Percentiles rank a stretch among this genome's conserved stretches.
These are phyloP conservation scores for Puccinia horiana DNA, from an alignment of 1,284 basidiomycete genomes.

Conservation along the genomic window DNA sequence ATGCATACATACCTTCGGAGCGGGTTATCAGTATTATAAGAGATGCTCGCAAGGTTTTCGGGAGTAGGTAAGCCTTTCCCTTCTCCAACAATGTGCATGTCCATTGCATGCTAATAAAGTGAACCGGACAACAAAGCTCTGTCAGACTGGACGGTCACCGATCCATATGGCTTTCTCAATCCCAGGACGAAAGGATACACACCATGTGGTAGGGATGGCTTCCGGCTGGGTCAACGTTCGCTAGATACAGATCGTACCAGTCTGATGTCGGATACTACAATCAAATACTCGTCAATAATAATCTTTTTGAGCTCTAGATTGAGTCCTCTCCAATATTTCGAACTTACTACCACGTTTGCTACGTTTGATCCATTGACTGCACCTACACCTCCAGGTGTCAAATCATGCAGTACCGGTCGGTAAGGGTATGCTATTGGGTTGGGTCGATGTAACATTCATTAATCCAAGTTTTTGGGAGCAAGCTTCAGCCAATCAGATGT, in stretches of 20 bases:
- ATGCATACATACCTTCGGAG: slow-evolving; percentile 23
- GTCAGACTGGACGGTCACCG: not conserved
- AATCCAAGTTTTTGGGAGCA: not conserved
- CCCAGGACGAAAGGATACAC: not conserved
- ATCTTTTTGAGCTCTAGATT: not conserved
- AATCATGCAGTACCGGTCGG: slow-evolving; percentile 45
- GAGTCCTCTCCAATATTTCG: not conserved
- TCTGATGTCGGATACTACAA: slow-evolving; percentile 33
- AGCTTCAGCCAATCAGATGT: not conserved
- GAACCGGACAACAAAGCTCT: not conserved
- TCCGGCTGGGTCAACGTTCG: slow-evolving; percentile 19
- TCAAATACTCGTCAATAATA: not conserved
- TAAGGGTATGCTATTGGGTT: slow-evolving; percentile 26
- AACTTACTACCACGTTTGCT: slow-evolving; percentile 42
- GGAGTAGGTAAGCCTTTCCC: slow-evolving; percentile 38
- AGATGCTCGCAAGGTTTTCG: slow-evolving; percentile 12
- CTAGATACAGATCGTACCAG: slow-evolving; percentile 49
- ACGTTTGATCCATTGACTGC: slow-evolving; percentile 24
- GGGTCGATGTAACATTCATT: not conserved
- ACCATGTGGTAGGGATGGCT: slow-evolving; percentile 43
- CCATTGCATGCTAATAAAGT: slow-evolving; percentile 36
- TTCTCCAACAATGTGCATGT: slow-evolving; percentile 43
- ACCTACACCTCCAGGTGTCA: slow-evolving; percentile 24
- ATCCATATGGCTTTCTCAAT: not conserved
- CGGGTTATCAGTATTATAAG: slow-evolving; percentile 45